These are phyloP conservation scores for Crithidia bombi DNA, from an alignment of 208 protist species.

Conservation along the genomic window DNA sequence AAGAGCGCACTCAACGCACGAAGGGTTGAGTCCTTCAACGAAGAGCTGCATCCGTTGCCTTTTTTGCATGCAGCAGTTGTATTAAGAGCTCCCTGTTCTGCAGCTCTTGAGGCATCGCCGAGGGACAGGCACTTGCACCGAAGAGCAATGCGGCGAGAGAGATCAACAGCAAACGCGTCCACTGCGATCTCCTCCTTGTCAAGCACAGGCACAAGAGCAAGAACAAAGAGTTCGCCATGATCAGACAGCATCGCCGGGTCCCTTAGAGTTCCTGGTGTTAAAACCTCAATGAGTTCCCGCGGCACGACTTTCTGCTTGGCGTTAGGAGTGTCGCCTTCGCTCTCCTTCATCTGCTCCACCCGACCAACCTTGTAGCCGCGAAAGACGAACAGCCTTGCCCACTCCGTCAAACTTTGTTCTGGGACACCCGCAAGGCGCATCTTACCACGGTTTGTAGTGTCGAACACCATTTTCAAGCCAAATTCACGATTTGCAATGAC, in stretches of 20 bases:
- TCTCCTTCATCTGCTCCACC: slow-evolving; percentile 93
- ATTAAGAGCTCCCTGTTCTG: not conserved
- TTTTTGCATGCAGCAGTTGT: not conserved
- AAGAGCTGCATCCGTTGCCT: not conserved
- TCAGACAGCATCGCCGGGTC: slow-evolving; percentile 85
- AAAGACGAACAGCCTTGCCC: slow-evolving; percentile 92
- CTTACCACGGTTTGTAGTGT: slow-evolving; percentile 84
- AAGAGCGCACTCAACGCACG: slow-evolving; percentile 58
- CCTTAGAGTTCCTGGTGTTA: slow-evolving; percentile 93
- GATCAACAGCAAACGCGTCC: slow-evolving; percentile 83
- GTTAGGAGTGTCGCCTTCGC: slow-evolving; percentile 30
- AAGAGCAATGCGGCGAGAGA: slow-evolving; percentile 75
- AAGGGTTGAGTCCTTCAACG: slow-evolving; percentile 24
- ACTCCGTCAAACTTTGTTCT: slow-evolving; percentile 90
- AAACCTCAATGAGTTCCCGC: slow-evolving; percentile 87
- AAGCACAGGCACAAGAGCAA: slow-evolving; percentile 51
- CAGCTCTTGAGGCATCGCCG: not conserved
- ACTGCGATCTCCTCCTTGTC: slow-evolving; percentile 15
- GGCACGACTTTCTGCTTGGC: slow-evolving; percentile 72
- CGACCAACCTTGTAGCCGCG: slow-evolving; percentile 93
- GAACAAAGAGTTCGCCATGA: slow-evolving; percentile 69
- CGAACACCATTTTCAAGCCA: slow-evolving; percentile 93
- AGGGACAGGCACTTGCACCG: slow-evolving; percentile 54
- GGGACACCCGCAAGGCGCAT: slow-evolving; percentile 95
- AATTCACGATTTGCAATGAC: slow-evolving; percentile 92